Evolutionary conservation across 2,329 filamentous ascomycete species (phyloP).

Genomic region (Bisporella sp.): DNA sequence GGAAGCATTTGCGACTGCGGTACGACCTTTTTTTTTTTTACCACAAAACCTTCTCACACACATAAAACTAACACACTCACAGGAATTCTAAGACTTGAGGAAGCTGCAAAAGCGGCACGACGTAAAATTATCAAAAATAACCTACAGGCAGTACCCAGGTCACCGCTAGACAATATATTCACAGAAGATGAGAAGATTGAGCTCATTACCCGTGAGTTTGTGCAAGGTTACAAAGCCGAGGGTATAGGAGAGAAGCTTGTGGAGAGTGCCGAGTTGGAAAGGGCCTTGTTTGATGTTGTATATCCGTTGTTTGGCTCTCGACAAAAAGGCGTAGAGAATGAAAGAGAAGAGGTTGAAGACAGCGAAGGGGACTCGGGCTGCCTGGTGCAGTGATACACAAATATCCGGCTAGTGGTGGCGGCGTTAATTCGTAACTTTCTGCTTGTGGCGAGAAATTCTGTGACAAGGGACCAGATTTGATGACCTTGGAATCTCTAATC

Average conservation of each 20-base stretch:
- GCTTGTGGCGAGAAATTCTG: too few relatives aligned
- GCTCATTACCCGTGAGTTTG: slow-evolving; percentile 4
- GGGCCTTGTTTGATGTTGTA: slow-evolving; percentile 10
- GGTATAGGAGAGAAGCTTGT: background rate
- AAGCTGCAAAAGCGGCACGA: background rate
- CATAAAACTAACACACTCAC: slow-evolving; percentile 1
- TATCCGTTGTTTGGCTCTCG: slow-evolving; percentile 5
- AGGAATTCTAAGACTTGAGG: slow-evolving; percentile 5
- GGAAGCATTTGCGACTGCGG: slow-evolving; percentile 9
- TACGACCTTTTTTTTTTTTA: background rate
- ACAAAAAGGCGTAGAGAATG: background rate
- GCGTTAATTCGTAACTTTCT: background rate
- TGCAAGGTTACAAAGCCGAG: slow-evolving; percentile 1
- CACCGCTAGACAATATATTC: slow-evolving; percentile 1
- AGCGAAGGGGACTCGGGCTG: too few relatives aligned
- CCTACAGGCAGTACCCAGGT: background rate
- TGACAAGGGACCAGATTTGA: too few relatives aligned
- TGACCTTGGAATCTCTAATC: too few relatives aligned
- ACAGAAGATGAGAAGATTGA: slow-evolving; percentile 7
- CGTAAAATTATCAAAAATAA: slow-evolving; percentile 1
- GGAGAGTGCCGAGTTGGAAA: slow-evolving; percentile 5
- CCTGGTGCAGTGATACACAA: too few relatives aligned
- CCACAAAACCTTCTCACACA: background rate
- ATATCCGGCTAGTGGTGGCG: too few relatives aligned
- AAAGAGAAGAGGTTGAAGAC: background rate